Percentiles rank a stretch among this genome's conserved stretches.
phyloP scores from a whole-genome alignment of 2,329 filamentous ascomycete species.

The Pestalotiopsis sp. region DNA sequence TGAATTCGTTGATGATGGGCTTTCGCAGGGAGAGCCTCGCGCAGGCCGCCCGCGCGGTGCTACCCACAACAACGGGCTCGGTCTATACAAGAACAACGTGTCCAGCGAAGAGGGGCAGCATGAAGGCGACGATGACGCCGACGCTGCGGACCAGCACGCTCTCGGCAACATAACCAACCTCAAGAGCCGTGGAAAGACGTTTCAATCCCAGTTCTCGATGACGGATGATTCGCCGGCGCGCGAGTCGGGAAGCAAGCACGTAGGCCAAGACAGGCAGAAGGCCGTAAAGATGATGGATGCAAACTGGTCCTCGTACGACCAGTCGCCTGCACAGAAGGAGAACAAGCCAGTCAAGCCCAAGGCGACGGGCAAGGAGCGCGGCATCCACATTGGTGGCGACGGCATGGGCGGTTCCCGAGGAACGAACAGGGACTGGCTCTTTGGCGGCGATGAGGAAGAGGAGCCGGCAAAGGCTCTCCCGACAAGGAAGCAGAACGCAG shows the following conservation, averaged over 20 bases:
- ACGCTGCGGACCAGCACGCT: conserved; percentile 43
- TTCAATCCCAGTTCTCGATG: conserved; percentile 78
- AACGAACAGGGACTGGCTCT: conserved; percentile 59
- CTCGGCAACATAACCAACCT: conserved; percentile 73
- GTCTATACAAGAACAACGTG: conserved; percentile 78
- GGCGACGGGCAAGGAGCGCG: conserved; percentile 29
- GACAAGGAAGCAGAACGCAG: conserved; percentile 38
- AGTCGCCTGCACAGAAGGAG: conserved; percentile 59
- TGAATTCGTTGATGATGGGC: conserved; percentile 76
- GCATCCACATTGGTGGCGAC: conserved; percentile 58
- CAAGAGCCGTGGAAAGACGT: conserved; percentile 74
- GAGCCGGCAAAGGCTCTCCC: conserved; percentile 41
- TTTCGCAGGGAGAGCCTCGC: conserved; percentile 54
- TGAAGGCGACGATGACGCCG: conserved; percentile 29
- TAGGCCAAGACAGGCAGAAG: conserved; percentile 66
- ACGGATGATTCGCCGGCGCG: conserved; percentile 65
- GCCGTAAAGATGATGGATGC: conserved; percentile 74
- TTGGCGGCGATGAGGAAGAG: conserved; percentile 52
- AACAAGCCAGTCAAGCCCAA: conserved; percentile 38
- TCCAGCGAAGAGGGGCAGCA: conserved; percentile 59
- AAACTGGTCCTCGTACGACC: conserved; percentile 59
- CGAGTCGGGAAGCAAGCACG: conserved; percentile 44
- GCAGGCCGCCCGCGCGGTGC: conserved; percentile 53
- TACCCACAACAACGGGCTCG: conserved; percentile 68
- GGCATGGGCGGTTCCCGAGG: conserved; percentile 68